phyloP scores from a whole-genome alignment of 225 moss, liverwort and hornwort genomes.

The Anthoceros angustus region DNA sequence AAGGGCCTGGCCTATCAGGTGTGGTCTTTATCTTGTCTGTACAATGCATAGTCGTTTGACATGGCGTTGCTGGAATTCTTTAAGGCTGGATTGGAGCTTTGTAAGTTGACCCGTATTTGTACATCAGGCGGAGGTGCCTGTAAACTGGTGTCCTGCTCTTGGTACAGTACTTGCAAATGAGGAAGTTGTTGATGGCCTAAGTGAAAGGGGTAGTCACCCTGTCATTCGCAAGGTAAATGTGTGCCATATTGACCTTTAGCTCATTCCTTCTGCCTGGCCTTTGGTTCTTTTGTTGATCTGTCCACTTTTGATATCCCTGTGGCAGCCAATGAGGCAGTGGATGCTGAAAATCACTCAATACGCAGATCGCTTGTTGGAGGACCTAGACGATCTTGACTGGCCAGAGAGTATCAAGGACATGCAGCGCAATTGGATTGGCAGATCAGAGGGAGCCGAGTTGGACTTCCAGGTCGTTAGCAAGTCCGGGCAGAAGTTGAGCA shows the following conservation, averaged over 20 bases:
- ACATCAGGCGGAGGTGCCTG: slow-evolving; percentile 83
- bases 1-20: slow-evolving; percentile 91
- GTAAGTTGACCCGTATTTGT: slow-evolving; percentile 8
- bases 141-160: slow-evolving; percentile 93
- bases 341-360: slow-evolving; percentile 85
- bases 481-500: slow-evolving; percentile 17
- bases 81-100: not conserved
- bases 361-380: slow-evolving; percentile 81
- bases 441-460: slow-evolving; percentile 87
- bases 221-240: slow-evolving; percentile 69
- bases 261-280: not conserved
- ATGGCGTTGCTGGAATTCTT: too few relatives aligned
- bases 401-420: slow-evolving; percentile 95
- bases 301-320: slow-evolving; percentile 1
- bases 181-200: slow-evolving; percentile 90
- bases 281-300: not conserved
- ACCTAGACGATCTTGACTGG: slow-evolving; percentile 78
- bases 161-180: slow-evolving; percentile 88
- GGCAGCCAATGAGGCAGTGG: slow-evolving; percentile 98
- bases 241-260: not conserved
- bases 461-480: slow-evolving; percentile 41
- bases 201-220: slow-evolving; percentile 85
- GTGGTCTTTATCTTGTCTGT: not conserved
- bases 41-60: too few relatives aligned
- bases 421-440: slow-evolving; percentile 96